A percentile compares a stretch with the other conserved stretches of the same genome.
Evolutionary conservation across 371 early-diverging fungal genomes (phyloP).

Genomic region (Actinomortierella ambigua): DNA sequence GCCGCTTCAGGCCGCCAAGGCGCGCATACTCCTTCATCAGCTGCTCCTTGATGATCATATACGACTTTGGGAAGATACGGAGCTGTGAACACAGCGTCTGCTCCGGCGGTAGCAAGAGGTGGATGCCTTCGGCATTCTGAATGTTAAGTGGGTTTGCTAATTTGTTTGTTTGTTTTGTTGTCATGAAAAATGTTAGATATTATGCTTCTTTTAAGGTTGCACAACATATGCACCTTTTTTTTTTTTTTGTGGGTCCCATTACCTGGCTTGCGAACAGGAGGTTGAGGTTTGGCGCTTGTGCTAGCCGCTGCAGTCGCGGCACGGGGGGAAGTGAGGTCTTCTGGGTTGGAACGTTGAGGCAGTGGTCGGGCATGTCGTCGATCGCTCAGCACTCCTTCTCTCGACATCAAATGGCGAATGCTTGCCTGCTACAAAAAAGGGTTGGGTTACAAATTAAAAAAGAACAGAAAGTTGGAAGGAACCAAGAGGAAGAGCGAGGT

Average conservation of each 20-base stretch:
- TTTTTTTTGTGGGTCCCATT: background rate
- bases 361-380: constrained; percentile 36
- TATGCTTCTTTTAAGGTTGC: too few species aligned
- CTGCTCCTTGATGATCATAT: constrained; percentile 89
- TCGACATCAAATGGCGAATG: constrained; percentile 26
- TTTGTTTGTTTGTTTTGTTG: constrained; percentile 57
- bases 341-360: constrained; percentile 26
- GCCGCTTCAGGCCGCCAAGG: constrained; percentile 71
- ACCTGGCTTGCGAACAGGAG: constrained; percentile 36
- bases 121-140: constrained; percentile 81
- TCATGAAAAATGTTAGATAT: background rate
- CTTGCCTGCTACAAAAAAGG: constrained; percentile 14
- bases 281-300: constrained; percentile 20
- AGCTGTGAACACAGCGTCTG: constrained; percentile 81
- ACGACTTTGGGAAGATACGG: constrained; percentile 84
- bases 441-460: too few species aligned
- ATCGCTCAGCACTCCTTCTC: constrained; percentile 22
- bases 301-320: constrained; percentile 9
- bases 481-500: too few species aligned
- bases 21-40: constrained; percentile 83
- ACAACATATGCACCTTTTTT: too few species aligned
- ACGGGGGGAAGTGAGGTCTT: constrained; percentile 38
- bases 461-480: too few species aligned
- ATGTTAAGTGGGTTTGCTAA: constrained; percentile 79
- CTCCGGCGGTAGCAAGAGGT: constrained; percentile 82